A percentile compares a stretch with the other conserved stretches of the same genome.
Evolutionary conservation across 352 stramenopile genomes (phyloP).

Genomic region (Peronospora farinosa): DNA sequence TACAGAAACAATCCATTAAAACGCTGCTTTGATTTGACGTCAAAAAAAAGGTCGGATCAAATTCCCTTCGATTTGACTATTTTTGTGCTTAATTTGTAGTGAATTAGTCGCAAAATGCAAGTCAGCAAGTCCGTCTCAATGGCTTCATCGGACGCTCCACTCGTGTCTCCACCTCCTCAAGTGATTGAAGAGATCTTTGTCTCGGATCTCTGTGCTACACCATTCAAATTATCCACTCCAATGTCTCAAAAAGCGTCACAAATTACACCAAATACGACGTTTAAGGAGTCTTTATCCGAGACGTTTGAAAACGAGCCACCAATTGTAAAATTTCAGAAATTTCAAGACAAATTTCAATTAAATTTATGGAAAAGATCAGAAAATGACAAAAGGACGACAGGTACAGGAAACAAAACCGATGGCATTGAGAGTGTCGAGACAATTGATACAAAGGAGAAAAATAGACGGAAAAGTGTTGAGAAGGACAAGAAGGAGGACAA

Average conservation of each 20-base stretch:
- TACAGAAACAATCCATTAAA: too few relatives aligned
- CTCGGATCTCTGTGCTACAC: not conserved
- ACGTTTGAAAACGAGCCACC: not conserved
- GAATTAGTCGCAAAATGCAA: constrained; percentile 5
- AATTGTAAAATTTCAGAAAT: not conserved
- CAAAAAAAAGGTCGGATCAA: too few relatives aligned
- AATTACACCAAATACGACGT: constrained; percentile 1
- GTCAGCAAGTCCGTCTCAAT: constrained; percentile 3
- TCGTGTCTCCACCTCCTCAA: constrained; percentile 5
- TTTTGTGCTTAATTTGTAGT: too few relatives aligned
- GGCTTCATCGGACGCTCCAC: not conserved
- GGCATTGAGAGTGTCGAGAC: not conserved
- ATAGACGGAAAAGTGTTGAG: not conserved
- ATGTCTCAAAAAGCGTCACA: not conserved
- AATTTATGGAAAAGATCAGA: constrained; percentile 3
- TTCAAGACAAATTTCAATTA: constrained; percentile 3
- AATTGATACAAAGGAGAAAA: not conserved
- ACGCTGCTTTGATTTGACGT: too few relatives aligned
- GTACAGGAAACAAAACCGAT: constrained; percentile 7
- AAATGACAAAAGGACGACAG: constrained; percentile 2
- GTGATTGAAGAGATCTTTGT: not conserved
- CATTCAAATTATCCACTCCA: not conserved
- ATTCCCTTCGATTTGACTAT: too few relatives aligned
- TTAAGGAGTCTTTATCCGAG: not conserved
- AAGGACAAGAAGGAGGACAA: not conserved